Percentiles rank a stretch among this genome's conserved stretches.
These are phyloP conservation scores for Picea glauca DNA, from an alignment of 75 land plant genomes.

Conservation along the genomic window DNA sequence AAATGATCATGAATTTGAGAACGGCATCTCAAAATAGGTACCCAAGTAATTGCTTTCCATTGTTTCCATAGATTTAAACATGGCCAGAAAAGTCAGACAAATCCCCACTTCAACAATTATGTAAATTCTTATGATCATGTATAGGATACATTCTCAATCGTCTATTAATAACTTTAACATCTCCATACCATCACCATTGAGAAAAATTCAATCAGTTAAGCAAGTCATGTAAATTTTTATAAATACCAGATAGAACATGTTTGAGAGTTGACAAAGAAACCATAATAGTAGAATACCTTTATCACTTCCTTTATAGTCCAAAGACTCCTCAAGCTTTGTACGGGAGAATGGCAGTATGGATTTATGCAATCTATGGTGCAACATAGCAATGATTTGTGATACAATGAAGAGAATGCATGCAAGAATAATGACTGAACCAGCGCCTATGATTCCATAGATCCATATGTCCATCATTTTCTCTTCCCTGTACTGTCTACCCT, in stretches of 20 bases:
- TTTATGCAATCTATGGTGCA: conserved; percentile 4
- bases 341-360: conserved; percentile 1
- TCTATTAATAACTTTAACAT: no score
- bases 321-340: conserved; percentile 5
- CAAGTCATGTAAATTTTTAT: neutral
- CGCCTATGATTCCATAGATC: conserved; percentile 7
- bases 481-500: neutral
- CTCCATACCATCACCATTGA: no score
- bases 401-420: conserved; percentile 2
- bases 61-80: neutral
- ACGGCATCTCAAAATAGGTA: neutral
- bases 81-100: neutral
- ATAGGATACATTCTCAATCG: no score
- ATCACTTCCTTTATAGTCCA: neutral
- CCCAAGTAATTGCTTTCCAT: neutral
- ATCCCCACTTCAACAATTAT: neutral
- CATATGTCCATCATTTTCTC: conserved; percentile 6
- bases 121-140: neutral
- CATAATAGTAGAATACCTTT: neutral
- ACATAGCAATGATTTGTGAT: neutral
- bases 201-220: neutral
- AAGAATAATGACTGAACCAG: conserved; percentile 8
- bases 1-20: neutral
- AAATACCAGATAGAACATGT: neutral
- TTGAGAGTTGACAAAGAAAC: neutral